These are phyloP conservation scores for Jamesozyma lodderae DNA, from an alignment of 805 yeast genomes.

Conservation along the genomic window DNA sequence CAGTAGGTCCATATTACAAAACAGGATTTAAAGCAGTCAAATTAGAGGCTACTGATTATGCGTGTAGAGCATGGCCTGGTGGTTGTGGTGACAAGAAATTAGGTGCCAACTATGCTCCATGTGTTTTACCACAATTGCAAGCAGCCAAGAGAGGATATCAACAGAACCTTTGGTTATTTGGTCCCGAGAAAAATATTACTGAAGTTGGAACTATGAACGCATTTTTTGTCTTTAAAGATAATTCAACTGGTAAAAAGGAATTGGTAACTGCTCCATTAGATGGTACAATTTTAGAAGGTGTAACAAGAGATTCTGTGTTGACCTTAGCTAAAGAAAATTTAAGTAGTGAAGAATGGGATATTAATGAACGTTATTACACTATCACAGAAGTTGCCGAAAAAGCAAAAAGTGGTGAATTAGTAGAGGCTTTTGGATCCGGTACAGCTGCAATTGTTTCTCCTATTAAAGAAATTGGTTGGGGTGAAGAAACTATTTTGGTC, in stretches of 20 bases:
- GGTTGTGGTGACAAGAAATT: constrained; percentile 92
- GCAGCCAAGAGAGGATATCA: constrained; percentile 88
- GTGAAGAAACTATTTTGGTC: constrained; percentile 58
- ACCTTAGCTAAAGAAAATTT: constrained; percentile 66
- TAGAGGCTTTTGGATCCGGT: constrained; percentile 96
- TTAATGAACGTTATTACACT: constrained; percentile 75
- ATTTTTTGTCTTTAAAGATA: constrained; percentile 72
- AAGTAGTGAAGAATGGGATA: constrained; percentile 64
- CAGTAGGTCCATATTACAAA: constrained; percentile 92
- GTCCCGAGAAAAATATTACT: constrained; percentile 75
- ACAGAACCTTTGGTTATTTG: constrained; percentile 94
- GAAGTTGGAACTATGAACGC: constrained; percentile 98
- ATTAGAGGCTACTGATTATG: constrained; percentile 89
- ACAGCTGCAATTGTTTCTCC: constrained; percentile 97
- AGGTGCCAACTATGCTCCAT: constrained; percentile 97
- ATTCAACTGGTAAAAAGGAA: constrained; percentile 71
- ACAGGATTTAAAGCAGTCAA: constrained; percentile 95
- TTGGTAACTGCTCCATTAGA: constrained; percentile 92
- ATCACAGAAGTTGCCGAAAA: constrained; percentile 71
- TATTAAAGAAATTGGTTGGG: constrained; percentile 75
- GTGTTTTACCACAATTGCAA: constrained; percentile 78
- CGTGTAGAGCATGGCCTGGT: constrained; percentile 98
- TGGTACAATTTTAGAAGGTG: constrained; percentile 94
- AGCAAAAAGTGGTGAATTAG: constrained; percentile 68
- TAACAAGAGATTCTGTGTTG: constrained; percentile 83